Evolutionary conservation across 805 yeast species (phyloP).

Genomic region (Ogataea methanolica): DNA sequence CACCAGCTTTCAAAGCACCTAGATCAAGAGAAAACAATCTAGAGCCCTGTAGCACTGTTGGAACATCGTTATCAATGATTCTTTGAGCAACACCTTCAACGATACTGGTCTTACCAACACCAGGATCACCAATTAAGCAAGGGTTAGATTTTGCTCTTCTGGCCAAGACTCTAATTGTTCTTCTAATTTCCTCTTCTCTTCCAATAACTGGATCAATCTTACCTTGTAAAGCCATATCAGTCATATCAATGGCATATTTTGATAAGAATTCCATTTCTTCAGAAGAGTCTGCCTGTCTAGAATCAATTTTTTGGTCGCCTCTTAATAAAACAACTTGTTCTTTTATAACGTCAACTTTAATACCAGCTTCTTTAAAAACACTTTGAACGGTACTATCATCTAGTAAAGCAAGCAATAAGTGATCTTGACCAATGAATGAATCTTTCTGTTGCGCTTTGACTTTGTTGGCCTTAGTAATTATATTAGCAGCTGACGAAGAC

Average conservation of each 20-base stretch:
- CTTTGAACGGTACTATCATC: conserved; percentile 71
- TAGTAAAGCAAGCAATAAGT: conserved; percentile 75
- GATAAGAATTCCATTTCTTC: conserved; percentile 75
- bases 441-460: conserved; percentile 87
- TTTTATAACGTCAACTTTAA: conserved; percentile 68
- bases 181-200: conserved; percentile 95
- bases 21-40: conserved; percentile 84
- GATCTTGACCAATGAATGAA: conserved; percentile 90
- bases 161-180: conserved; percentile 92
- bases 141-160: conserved; percentile 97
- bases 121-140: conserved; percentile 96
- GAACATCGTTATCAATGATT: conserved; percentile 93
- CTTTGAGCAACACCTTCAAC: conserved; percentile 99
- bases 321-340: conserved; percentile 76
- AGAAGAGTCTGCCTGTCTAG: conserved; percentile 90
- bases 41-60: conserved; percentile 76
- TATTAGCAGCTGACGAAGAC: conserved; percentile 69
- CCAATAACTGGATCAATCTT: conserved; percentile 98
- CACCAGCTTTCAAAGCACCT: conserved; percentile 98
- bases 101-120: conserved; percentile 98
- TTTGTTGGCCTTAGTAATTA: conserved; percentile 69
- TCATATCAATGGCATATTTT: conserved; percentile 91
- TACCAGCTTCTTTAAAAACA: conserved; percentile 65
- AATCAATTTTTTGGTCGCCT: conserved; percentile 88
- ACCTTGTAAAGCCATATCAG: conserved; percentile 90